Evolutionary conservation across 768 basidiomycete species (phyloP).

Genomic region (Suillus americanus): DNA sequence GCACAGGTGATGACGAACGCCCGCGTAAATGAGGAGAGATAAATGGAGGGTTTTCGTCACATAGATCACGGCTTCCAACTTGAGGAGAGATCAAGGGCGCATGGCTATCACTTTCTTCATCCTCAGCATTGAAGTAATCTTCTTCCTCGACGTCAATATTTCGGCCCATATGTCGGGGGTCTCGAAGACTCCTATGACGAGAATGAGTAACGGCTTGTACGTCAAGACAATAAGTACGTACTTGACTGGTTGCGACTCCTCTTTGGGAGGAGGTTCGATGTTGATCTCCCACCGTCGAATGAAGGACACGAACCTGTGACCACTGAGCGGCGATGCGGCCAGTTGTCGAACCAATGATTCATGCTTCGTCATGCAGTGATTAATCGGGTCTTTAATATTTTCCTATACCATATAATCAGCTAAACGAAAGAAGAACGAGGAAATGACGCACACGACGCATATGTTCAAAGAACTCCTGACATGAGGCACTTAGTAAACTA

Average conservation of each 20-base stretch:
- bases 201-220: conserved; percentile 10
- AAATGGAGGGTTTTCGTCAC: conserved; percentile 39
- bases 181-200: conserved; percentile 36
- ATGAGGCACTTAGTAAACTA: conserved; percentile 91
- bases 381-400: conserved; percentile 84
- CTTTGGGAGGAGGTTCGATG: conserved; percentile 69
- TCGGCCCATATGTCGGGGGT: conserved; percentile 43
- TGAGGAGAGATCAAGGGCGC: conserved; percentile 30
- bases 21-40: conserved; percentile 27
- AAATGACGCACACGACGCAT: conserved; percentile 72
- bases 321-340: conserved; percentile 56
- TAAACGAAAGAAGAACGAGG: conserved; percentile 3
- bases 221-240: conserved; percentile 30
- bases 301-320: conserved; percentile 68
- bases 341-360: conserved; percentile 65
- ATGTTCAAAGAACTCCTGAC: conserved; percentile 93
- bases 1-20: conserved; percentile 30
- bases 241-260: conserved; percentile 51
- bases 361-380: conserved; percentile 79
- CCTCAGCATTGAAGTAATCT: conserved; percentile 89
- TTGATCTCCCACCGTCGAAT: conserved; percentile 90
- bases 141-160: conserved; percentile 80
- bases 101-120: conserved; percentile 66
- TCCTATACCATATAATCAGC: conserved; percentile 49
- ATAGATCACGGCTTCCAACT: conserved; percentile 24